Base-by-base conservation (phyloP, 148 eudicot species). In the Cornus florida region DNA sequence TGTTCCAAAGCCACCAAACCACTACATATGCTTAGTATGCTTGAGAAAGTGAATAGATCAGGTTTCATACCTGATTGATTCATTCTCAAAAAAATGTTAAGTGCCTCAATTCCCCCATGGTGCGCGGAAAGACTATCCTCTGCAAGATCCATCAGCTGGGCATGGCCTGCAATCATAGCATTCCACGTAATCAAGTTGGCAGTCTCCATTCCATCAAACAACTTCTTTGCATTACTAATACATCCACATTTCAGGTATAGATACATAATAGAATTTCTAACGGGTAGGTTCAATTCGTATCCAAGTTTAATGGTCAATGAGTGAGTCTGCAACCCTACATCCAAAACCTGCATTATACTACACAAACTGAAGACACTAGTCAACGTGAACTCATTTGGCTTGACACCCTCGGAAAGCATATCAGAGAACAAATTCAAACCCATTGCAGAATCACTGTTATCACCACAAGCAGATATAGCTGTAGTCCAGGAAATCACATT, bases 111-210 rank as follows among this genome's bases (percentile, higher is more conserved):
- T 71, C 97, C 97, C 80, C 84, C 77, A 59, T 76, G 75, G 75
- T 86, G 80, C 35, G 88, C 86, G 16, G 82, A 81, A 70, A 92
- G 72, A 28, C 83, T 81, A 71, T 92, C 82, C 50, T 83, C 86
- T 31, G 83, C 78, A 22, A 82, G 76, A 83, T 80, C 88, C 86
- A 83, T 90, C 89, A 89, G 86, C 59, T 92, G 91, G 69, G 91
- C 97, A 86, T 85, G 88, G 64, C 97, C 97, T 46, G 94, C 91
- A 85, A 90, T 92, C 88, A 92, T 84, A n/a, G 94, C 89, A 82
- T 92, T 90, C 97, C 97, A 92, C 7, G 94, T 88, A 53, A 90
- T 89, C 82, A 86, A 78, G 82, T 89, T 83, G 38, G 78, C 71
- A 23, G 76, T 76, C 53, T 83, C 86, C 90, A 89, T 84, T 75